Base-by-base conservation (phyloP, 352 stramenopile genomes). In the Phytopythium kandeliae region DNA sequence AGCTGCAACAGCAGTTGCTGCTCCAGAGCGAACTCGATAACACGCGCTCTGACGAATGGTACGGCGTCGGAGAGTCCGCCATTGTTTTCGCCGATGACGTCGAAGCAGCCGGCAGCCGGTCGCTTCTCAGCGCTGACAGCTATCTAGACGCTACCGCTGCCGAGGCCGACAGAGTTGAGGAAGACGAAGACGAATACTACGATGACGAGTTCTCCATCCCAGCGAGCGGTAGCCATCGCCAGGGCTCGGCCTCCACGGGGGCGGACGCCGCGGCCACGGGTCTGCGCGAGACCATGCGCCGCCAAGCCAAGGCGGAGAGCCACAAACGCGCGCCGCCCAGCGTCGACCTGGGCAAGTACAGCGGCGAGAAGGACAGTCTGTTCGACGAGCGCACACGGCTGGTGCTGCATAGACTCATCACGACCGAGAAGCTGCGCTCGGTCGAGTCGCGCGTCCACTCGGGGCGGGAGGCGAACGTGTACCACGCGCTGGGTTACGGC, bases 301-400 rank as follows among this genome's bases (percentile, higher is more conserved):
- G 65, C 15, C 62, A 74, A 31, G 51, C 55, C 1, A 78, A 78
- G 43, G 41, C 51, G 11, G 55, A 60, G 11, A 42, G 35, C 15
- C 64, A 59, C 24, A 65, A 60, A 26, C 25, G 54, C 6, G 52
- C 44, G 22, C 51, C 55, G 10, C 41, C 52, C 21, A 47, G 35
- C 28, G 48, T 63, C 26, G 55, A 69, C 26, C 55, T 68, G 24
- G 49, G 54, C 28, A 69, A 66, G 36, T 65, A 69, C 43, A 42
- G 25, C 38, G 64, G 55, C 15, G 54, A 67, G n/a, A 45, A 56
- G 21, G 67, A 83, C 50, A 76, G 57, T 8, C 58, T 75, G 36
- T 67, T 92, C 37, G 76, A 92, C 52, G 59, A 71, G 38, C 63
- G 66, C 48, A 81, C 71, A 21, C 64, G 66, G 19, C 24, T 71